Evolutionary conservation across 768 basidiomycete genomes (phyloP).

Genomic region (Agaricus sinodeliciosus): DNA sequence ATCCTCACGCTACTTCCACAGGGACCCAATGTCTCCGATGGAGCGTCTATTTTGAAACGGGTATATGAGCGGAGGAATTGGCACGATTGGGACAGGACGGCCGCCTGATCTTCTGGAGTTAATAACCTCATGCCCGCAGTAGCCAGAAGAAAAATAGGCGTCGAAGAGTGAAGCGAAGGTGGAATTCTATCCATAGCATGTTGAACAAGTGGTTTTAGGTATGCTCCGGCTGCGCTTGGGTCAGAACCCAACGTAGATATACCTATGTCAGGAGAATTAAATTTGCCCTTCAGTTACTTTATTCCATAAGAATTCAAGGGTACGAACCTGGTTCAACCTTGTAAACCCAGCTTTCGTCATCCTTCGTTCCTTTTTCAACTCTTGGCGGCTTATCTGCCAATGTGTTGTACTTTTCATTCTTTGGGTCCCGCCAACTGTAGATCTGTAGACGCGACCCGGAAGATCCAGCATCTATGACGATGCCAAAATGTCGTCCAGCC

Average conservation of each 20-base stretch:
- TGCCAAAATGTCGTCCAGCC: slow-evolving; percentile 74
- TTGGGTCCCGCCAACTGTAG: slow-evolving; percentile 92
- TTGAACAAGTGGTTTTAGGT: slow-evolving; percentile 76
- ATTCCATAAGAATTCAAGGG: not conserved
- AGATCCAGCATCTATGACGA: slow-evolving; percentile 98
- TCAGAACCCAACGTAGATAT: slow-evolving; percentile 75
- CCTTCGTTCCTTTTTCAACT: slow-evolving; percentile 86
- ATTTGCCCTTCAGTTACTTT: not conserved
- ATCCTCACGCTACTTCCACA: slow-evolving; percentile 92
- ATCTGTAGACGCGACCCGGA: slow-evolving; percentile 95
- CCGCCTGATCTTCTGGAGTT: slow-evolving; percentile 55
- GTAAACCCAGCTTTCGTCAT: slow-evolving; percentile 78
- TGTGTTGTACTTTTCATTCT: slow-evolving; percentile 37
- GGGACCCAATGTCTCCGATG: slow-evolving; percentile 55
- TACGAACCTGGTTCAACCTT: slow-evolving; percentile 91
- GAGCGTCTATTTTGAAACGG: slow-evolving; percentile 66
- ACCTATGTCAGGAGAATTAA: slow-evolving; percentile 39
- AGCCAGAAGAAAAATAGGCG: slow-evolving; percentile 90
- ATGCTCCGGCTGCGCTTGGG: slow-evolving; percentile 61
- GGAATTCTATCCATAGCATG: slow-evolving; percentile 84
- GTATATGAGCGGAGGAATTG: slow-evolving; percentile 69
- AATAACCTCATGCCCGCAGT: slow-evolving; percentile 97
- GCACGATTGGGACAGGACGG: slow-evolving; percentile 74
- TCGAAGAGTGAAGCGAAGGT: slow-evolving; percentile 75
- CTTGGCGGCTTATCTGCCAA: slow-evolving; percentile 60